A percentile compares a stretch with the other conserved stretches of the same genome.
phyloP scores from a whole-genome alignment of 1,284 basidiomycete genomes.

The Cryptococcus floricola region DNA sequence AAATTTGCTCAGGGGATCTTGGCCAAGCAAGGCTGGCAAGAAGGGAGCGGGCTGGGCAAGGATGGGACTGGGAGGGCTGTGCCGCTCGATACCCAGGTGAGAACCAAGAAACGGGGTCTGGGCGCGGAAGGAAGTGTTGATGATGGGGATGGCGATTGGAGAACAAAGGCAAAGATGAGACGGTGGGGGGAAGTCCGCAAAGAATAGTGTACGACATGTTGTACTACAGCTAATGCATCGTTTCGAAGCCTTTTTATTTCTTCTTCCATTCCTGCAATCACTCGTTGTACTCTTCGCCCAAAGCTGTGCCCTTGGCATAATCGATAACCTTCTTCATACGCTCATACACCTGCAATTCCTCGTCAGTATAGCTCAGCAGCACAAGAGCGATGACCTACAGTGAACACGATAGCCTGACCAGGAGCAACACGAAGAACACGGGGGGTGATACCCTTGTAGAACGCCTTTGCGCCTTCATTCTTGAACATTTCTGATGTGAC shows the following conservation, averaged over 20 bases:
- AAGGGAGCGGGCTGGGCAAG: constrained; percentile 36
- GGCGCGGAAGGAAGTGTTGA: constrained; percentile 24
- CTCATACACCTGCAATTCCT: constrained; percentile 68
- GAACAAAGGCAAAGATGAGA: constrained; percentile 25
- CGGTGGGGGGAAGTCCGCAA: constrained; percentile 29
- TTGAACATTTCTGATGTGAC: constrained; percentile 92
- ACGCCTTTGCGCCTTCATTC: constrained; percentile 80
- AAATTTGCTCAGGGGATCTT: constrained; percentile 26
- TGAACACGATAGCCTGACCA: constrained; percentile 60
- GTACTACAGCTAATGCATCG: neutral
- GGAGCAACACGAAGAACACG: constrained; percentile 94
- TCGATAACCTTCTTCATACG: constrained; percentile 72
- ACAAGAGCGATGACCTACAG: constrained; percentile 37
- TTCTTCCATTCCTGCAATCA: constrained; percentile 4
- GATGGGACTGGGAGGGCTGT: constrained; percentile 27
- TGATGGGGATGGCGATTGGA: constrained; percentile 31
- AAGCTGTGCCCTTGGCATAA: constrained; percentile 57
- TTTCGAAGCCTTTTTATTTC: neutral
- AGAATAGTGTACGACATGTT: neutral
- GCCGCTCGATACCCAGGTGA: constrained; percentile 25
- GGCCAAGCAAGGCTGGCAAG: constrained; percentile 39
- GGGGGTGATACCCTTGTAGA: constrained; percentile 97
- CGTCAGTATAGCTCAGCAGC: neutral
- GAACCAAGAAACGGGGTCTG: constrained; percentile 30
- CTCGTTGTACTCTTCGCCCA: constrained; percentile 40